Base-by-base conservation (phyloP, 768 basidiomycete species). In the Trametes coccinea region DNA sequence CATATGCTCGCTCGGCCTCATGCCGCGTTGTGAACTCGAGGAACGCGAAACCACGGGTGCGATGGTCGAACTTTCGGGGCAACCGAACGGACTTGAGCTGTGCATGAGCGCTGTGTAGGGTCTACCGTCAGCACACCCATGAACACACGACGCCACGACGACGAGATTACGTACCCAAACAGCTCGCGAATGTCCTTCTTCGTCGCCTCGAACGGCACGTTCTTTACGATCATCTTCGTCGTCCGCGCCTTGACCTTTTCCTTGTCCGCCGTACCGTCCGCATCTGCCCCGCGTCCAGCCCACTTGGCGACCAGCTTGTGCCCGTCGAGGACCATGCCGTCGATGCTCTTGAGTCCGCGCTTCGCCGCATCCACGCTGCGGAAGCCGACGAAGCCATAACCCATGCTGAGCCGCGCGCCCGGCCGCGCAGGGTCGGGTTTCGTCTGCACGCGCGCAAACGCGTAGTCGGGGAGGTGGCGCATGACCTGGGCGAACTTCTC, bases 171-270 rank as follows among this genome's bases (percentile, higher is more conserved):
- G 58, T 65, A 95, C 93, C 89, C 83, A 73, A 98, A 97, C 39
- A 98, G 74, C 63, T 92, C 90, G 56, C 90, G 80, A 29, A 99
- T 82, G 67, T 99, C 97, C 77, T 91, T 94, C 79, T 90, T 93
- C 45, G 89, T 89, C 47, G 90, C 93, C 74, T 99, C 97, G 78
- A 99, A 99, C 43, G 97, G 95, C 56, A 98, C 83, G 69, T 99
- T 99, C 85, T 98, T 98, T 66, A 98, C 93, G 53, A 98, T 86
- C 82, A 98, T 88, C 85, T 98, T 98, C 65, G 94, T 91, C 63
- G 90, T 89, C 60, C 82, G 82, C 52, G 81, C 84, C 76, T 84
- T 87, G 33, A 77, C 73, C 8, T 65, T 66, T 14, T 67, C 76
- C 29, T 70, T 74, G 58, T 73, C 78, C 34, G 70, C 78, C 14